These are phyloP conservation scores for Artomyces pyxidatus DNA, from an alignment of 768 basidiomycete genomes.

Conservation along the genomic window DNA sequence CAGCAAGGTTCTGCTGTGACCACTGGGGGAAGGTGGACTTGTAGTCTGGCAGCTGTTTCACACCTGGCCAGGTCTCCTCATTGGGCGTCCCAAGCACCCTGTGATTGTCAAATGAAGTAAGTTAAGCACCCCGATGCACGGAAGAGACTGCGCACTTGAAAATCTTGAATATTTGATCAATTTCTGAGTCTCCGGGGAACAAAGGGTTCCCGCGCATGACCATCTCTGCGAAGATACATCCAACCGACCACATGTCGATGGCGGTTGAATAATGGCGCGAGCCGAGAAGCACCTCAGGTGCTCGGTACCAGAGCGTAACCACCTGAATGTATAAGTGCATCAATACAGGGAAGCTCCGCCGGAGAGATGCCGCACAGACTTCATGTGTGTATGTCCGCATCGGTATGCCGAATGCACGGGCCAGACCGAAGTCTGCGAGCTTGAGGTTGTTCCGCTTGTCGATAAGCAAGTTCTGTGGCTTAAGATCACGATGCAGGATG, in stretches of 20 bases:
- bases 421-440: constrained; percentile 50
- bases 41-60: constrained; percentile 84
- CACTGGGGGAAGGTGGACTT: constrained; percentile 97
- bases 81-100: constrained; percentile 93
- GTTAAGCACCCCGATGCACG: not conserved
- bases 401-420: constrained; percentile 84
- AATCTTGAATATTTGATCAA: constrained; percentile 99
- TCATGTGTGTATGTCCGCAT: constrained; percentile 99
- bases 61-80: constrained; percentile 89
- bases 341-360: too few species aligned
- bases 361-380: constrained; percentile 52
- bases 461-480: constrained; percentile 49
- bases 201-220: constrained; percentile 82
- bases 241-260: constrained; percentile 99
- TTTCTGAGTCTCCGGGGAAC: constrained; percentile 99
- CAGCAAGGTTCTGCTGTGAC: constrained; percentile 64
- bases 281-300: constrained; percentile 94
- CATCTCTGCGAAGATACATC: constrained; percentile 99
- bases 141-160: constrained; percentile 60
- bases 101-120: too few species aligned
- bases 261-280: constrained; percentile 95
- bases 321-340: constrained; percentile 70
- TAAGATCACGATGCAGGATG: constrained; percentile 50
- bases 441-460: constrained; percentile 44
- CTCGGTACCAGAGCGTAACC: constrained; percentile 98